Percentiles rank a stretch among this genome's conserved stretches.
Conservation (phyloP, 2,329 filamentous ascomycete genomes). For the Thelonectria rubi region DNA sequence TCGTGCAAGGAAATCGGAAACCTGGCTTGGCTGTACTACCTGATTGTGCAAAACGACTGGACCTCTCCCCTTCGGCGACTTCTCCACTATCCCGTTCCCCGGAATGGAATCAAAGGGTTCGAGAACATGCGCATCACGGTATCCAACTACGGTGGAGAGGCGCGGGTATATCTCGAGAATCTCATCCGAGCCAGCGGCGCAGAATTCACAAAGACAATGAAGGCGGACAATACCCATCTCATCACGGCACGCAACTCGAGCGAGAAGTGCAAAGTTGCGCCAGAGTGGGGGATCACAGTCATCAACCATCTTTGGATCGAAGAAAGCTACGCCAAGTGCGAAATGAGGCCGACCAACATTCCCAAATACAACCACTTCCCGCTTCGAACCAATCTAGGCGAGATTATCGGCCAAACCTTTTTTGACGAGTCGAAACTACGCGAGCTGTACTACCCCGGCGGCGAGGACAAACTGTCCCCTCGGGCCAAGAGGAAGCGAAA, state of each 20-base stretch:
- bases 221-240: constrained; percentile 93
- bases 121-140: constrained; percentile 80
- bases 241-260: constrained; percentile 89
- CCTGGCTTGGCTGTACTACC: constrained; percentile 89
- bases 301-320: constrained; percentile 98
- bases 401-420: constrained; percentile 89
- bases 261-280: constrained; percentile 92
- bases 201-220: constrained; percentile 94
- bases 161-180: constrained; percentile 92
- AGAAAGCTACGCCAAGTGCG: constrained; percentile 93
- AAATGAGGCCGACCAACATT: constrained; percentile 75
- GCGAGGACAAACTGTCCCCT: constrained; percentile 55
- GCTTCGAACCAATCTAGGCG: constrained; percentile 86
- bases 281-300: constrained; percentile 90
- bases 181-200: constrained; percentile 85
- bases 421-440: constrained; percentile 72
- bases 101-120: constrained; percentile 81
- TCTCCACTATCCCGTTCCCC: constrained; percentile 88
- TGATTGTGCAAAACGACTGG: constrained; percentile 90
- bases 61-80: constrained; percentile 84
- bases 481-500: constrained; percentile 59
- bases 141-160: constrained; percentile 96
- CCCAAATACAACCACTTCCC: constrained; percentile 88
- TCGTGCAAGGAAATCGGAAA: constrained; percentile 87
- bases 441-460: constrained; percentile 75